phyloP scores from a whole-genome alignment of 192 early-diverging fungal genomes.

The Mortierella antarctica region DNA sequence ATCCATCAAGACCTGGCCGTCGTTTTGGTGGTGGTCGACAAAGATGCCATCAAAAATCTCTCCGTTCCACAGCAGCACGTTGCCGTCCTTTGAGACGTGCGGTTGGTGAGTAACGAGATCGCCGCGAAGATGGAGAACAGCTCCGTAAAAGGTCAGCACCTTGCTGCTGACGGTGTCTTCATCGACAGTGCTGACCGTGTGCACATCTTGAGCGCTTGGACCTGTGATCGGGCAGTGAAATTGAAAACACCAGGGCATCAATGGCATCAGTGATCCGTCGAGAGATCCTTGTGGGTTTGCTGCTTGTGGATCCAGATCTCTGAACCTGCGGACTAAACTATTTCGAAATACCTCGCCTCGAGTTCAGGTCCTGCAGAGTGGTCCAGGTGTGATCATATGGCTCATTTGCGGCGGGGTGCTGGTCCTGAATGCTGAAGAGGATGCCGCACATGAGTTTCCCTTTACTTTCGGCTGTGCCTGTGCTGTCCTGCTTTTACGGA shows the following conservation, averaged over 20 bases:
- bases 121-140: constrained; percentile 81
- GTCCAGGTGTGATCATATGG: constrained; percentile 41
- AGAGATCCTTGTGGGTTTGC: too few species aligned
- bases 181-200: neutral
- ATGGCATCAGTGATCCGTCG: neutral
- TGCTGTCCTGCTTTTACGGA: neutral
- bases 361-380: constrained; percentile 56
- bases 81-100: constrained; percentile 54
- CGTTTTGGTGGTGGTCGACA: constrained; percentile 54
- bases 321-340: neutral
- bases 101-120: constrained; percentile 67
- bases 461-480: neutral
- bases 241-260: neutral
- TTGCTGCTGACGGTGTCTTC: neutral
- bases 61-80: constrained; percentile 87
- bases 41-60: constrained; percentile 87
- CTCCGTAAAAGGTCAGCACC: constrained; percentile 58
- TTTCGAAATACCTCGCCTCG: constrained; percentile 55
- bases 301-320: neutral
- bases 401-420: constrained; percentile 2
- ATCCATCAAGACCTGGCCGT: constrained; percentile 38
- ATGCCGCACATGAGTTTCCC: constrained; percentile 64
- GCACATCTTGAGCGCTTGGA: constrained; percentile 62
- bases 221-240: constrained; percentile 38
- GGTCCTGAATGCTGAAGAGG: constrained; percentile 54